Percentiles rank a stretch among this genome's conserved stretches.
These are phyloP conservation scores for Pythium angustatum DNA, from an alignment of 352 stramenopile genomes.

Conservation along the genomic window DNA sequence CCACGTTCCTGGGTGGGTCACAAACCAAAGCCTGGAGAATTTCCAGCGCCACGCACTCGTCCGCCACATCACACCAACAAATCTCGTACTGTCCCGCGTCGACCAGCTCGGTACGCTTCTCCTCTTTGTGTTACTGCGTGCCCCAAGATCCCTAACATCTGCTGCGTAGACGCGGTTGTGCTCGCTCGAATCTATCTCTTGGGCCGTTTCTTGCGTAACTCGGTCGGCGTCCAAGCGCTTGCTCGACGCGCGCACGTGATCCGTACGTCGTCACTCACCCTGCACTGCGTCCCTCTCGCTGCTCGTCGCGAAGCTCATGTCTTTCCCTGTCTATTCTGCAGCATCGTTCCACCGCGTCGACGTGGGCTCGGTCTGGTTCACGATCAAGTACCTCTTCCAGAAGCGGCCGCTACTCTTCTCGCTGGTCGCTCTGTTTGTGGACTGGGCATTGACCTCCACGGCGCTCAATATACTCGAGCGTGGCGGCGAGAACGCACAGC, in stretches of 20 bases:
- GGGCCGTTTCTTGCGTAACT: conserved; percentile 51
- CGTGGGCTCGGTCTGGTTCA: conserved; percentile 62
- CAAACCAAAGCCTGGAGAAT: conserved; percentile 32
- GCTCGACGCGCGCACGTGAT: conserved; percentile 46
- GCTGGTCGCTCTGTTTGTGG: conserved; percentile 37
- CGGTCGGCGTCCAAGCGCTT: conserved; percentile 40
- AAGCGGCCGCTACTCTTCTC: conserved; percentile 47
- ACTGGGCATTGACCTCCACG: conserved; percentile 58
- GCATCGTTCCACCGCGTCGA: conserved; percentile 57
- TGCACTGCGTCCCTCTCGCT: too few relatives aligned
- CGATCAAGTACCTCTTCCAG: conserved; percentile 60
- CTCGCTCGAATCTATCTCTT: conserved; percentile 59
- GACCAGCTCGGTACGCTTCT: conserved; percentile 50
- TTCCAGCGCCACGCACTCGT: conserved; percentile 24
- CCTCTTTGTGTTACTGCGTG: neutral
- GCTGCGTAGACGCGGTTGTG: conserved; percentile 42
- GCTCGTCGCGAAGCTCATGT: too few relatives aligned
- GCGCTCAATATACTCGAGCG: conserved; percentile 64
- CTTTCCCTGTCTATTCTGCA: too few relatives aligned
- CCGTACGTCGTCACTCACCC: conserved; percentile 8
- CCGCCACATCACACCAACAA: neutral
- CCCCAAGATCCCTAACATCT: neutral
- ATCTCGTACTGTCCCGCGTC: conserved; percentile 27
- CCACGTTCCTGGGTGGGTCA: conserved; percentile 42
- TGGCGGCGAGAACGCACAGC: conserved; percentile 38